These are phyloP conservation scores for Solanum chmielewskii DNA, from an alignment of 257 asterid species.

Conservation along the genomic window DNA sequence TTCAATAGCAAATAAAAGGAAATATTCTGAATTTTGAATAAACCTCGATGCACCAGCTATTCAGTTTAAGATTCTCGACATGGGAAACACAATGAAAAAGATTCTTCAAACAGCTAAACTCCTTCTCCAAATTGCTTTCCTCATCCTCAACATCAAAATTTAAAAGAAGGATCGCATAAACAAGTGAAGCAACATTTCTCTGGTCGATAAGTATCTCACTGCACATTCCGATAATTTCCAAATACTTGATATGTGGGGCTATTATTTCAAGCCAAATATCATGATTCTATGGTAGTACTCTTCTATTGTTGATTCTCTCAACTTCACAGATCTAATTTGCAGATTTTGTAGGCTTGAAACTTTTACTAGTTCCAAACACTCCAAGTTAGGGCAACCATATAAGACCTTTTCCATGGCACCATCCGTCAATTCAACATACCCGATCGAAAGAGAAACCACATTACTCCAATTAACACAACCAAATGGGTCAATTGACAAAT, in stretches of 20 bases:
- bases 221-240: not conserved
- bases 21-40: too few species aligned
- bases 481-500: too few species aligned
- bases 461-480: too few species aligned
- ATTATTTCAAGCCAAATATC: not conserved
- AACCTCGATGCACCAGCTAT: not conserved
- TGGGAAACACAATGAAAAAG: not conserved
- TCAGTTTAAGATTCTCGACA: not conserved
- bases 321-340: not conserved
- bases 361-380: not conserved
- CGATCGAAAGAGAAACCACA: too few species aligned
- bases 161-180: not conserved
- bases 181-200: not conserved
- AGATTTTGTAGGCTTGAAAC: not conserved
- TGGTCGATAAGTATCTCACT: not conserved
- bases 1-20: not conserved
- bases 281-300: too few species aligned
- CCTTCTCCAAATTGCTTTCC: not conserved
- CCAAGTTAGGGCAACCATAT: not conserved
- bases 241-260: not conserved
- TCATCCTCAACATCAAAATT: not conserved
- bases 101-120: too few species aligned
- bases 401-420: not conserved
- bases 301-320: not conserved
- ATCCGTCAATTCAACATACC: too few species aligned